A percentile compares a stretch with the other conserved stretches of the same genome.
These are phyloP conservation scores for Colletotrichum sp. DNA, from an alignment of 2,329 filamentous ascomycete genomes.

Conservation along the genomic window DNA sequence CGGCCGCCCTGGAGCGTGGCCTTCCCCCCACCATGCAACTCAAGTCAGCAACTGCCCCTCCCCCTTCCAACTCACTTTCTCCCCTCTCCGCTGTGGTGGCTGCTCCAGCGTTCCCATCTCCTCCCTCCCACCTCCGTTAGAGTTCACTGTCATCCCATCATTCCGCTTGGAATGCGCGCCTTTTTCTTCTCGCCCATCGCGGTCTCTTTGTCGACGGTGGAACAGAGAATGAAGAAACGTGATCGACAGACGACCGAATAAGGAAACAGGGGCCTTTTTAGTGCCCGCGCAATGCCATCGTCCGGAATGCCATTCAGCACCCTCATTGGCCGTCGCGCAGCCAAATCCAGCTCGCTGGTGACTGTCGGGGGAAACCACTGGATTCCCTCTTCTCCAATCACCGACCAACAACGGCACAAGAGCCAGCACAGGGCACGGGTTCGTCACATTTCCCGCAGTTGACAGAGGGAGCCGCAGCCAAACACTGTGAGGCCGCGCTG, in stretches of 20 bases:
- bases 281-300: constrained; percentile 9
- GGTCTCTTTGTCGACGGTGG: not conserved
- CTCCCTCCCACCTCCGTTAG: not conserved
- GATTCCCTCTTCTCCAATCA: constrained; percentile 22
- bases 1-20: not conserved
- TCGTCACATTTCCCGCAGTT: constrained; percentile 20
- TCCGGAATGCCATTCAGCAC: not conserved
- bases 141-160: not conserved
- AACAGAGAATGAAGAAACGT: not conserved
- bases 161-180: not conserved
- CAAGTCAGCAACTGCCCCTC: not conserved
- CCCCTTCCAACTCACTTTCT: not conserved
- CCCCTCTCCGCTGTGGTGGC: not conserved
- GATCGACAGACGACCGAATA: constrained; percentile 8
- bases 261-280: constrained; percentile 2
- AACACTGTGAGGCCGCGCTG: not conserved
- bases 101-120: not conserved
- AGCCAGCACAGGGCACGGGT: constrained; percentile 22
- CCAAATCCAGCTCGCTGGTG: not conserved
- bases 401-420: not conserved
- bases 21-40: not conserved
- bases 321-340: constrained; percentile 14
- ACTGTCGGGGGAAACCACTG: constrained; percentile 12
- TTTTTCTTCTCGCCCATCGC: not conserved
- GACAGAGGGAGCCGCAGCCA: constrained; percentile 17